Percentiles rank a stretch among this genome's conserved stretches.
Evolutionary conservation across 176 grass and related monocot genomes (phyloP).

Genomic region (Hordeum vulgare): DNA sequence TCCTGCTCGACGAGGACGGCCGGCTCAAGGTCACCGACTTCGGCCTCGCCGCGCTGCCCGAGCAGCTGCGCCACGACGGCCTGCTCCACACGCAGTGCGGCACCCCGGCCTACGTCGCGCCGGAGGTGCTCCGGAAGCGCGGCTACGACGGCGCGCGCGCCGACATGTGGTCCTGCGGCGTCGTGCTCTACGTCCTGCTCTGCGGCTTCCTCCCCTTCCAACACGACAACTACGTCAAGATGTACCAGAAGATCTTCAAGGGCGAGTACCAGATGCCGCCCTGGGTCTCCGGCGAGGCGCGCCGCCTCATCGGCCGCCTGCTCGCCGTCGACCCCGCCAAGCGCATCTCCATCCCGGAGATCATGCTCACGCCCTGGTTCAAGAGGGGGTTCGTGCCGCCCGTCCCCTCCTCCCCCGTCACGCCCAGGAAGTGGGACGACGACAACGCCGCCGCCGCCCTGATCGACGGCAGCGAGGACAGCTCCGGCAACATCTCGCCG

Average conservation of each 20-base stretch:
- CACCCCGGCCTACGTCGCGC: conserved; percentile 91
- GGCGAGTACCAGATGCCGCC: conserved; percentile 71
- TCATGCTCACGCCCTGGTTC: conserved; percentile 69
- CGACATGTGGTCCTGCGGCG: conserved; percentile 95
- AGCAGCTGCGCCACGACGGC: conserved; percentile 80
- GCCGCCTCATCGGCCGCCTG: conserved; percentile 61
- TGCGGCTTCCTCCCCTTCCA: conserved; percentile 85
- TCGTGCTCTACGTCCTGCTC: conserved; percentile 88
- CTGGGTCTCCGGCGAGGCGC: conserved; percentile 76
- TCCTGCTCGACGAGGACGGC: conserved; percentile 58
- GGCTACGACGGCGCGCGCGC: conserved; percentile 76
- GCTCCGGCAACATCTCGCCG: conserved; percentile 24
- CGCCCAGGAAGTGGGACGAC: conserved; percentile 12
- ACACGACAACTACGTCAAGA: conserved; percentile 67
- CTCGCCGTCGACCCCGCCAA: conserved; percentile 75
- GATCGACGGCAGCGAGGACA: neutral
- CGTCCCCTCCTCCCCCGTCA: conserved; percentile 1
- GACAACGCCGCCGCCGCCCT: neutral
- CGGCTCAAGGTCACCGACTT: conserved; percentile 91
- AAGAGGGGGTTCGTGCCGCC: conserved; percentile 46
- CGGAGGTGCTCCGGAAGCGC: conserved; percentile 74
- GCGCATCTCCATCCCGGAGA: conserved; percentile 65
- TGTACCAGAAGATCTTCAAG: conserved; percentile 94
- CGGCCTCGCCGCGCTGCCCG: conserved; percentile 86
- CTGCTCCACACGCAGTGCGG: conserved; percentile 98